These are phyloP conservation scores for Physcomitrellopsis africana DNA, from an alignment of 225 moss, liverwort and hornwort species.

Conservation along the genomic window DNA sequence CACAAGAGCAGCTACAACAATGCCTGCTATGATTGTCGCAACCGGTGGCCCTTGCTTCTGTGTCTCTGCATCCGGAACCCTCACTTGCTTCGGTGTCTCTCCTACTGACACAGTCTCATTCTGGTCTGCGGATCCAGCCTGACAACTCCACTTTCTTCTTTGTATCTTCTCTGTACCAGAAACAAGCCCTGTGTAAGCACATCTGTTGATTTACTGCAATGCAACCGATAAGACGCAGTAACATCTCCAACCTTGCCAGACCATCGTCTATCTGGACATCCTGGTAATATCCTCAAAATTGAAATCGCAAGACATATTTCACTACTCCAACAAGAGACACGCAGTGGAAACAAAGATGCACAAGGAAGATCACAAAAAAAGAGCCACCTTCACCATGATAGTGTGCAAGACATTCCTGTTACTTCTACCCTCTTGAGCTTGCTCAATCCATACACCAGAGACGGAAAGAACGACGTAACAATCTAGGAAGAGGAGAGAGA, in stretches of 20 bases:
- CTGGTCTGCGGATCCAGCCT: constrained; percentile 50
- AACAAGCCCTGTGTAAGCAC: constrained; percentile 14
- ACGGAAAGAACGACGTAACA: constrained; percentile 18
- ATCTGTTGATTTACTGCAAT: neutral
- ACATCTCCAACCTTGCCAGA: too few species aligned
- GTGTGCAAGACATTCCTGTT: neutral
- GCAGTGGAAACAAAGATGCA: neutral
- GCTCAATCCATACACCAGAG: neutral
- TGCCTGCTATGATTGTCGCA: constrained; percentile 50
- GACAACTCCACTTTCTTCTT: constrained; percentile 37
- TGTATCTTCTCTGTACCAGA: constrained; percentile 27
- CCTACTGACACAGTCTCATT: constrained; percentile 40
- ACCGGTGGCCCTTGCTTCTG: constrained; percentile 54
- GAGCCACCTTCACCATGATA: too few species aligned
- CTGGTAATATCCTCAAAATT: too few species aligned
- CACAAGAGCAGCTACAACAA: constrained; percentile 45
- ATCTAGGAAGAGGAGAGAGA: constrained; percentile 9
- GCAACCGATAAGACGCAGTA: neutral
- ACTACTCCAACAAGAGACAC: neutral
- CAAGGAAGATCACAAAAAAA: neutral
- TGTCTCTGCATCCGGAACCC: constrained; percentile 24
- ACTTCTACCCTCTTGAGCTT: neutral
- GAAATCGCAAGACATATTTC: neutral
- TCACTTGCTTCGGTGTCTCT: constrained; percentile 31
- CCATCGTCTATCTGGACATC: too few species aligned